phyloP scores from a whole-genome alignment of 2,329 filamentous ascomycete genomes.

The Claviceps pusilla region DNA sequence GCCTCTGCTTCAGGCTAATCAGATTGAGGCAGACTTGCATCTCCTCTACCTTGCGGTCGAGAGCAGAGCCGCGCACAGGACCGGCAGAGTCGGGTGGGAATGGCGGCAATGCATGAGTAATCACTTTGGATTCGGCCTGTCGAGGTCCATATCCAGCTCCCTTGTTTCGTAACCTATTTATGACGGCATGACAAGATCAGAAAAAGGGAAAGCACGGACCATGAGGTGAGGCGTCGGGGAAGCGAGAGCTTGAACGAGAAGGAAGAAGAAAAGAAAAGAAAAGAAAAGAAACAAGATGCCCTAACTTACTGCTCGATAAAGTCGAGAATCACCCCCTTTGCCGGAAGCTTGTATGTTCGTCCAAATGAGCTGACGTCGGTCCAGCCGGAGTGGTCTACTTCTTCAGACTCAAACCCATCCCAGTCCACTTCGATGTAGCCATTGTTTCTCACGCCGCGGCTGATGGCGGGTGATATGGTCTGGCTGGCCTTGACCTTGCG shows the following conservation, averaged over 20 bases:
- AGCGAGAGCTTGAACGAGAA: too few relatives aligned
- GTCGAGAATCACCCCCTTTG: constrained; percentile 51
- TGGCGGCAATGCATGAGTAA: constrained; percentile 14
- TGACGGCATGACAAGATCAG: constrained; percentile 5
- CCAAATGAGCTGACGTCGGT: constrained; percentile 46
- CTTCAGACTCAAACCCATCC: constrained; percentile 37
- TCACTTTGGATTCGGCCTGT: constrained; percentile 16
- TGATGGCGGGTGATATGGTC: constrained; percentile 35
- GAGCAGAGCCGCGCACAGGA: constrained; percentile 20
- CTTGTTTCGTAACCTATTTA: constrained; percentile 20
- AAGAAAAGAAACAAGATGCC: too few relatives aligned
- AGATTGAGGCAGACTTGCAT: constrained; percentile 54
- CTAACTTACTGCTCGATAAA: constrained; percentile 50
- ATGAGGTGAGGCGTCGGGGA: background rate
- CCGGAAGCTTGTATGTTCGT: constrained; percentile 48
- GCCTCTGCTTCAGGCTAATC: constrained; percentile 37
- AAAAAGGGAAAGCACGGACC: background rate
- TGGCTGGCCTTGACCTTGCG: constrained; percentile 43
- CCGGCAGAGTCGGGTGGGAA: constrained; percentile 7
- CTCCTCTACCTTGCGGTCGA: constrained; percentile 38
- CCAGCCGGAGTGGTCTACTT: constrained; percentile 40
- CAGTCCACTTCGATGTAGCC: constrained; percentile 56
- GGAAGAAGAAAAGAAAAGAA: too few relatives aligned
- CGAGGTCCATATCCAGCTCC: constrained; percentile 23
- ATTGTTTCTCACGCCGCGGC: constrained; percentile 55